Evolutionary conservation across 306 rosid species (phyloP).

Genomic region (Citrullus colocynthis): DNA sequence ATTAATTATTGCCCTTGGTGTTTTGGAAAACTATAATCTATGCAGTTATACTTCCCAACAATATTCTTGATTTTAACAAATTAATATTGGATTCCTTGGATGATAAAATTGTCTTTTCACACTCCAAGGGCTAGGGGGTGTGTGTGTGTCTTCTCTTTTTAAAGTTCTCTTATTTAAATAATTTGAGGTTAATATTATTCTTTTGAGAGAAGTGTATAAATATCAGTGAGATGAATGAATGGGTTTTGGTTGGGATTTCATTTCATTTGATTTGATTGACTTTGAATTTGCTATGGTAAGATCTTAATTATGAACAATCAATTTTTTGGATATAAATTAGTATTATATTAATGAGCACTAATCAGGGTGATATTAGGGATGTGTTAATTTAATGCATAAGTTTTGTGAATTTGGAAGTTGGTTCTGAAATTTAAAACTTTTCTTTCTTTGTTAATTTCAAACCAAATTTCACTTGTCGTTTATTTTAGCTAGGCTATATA

Average conservation of each 20-base stretch:
- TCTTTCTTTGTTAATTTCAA: no score
- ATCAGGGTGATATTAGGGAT: background rate
- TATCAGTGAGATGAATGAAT: background rate
- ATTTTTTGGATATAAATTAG: no score
- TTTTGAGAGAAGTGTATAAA: background rate
- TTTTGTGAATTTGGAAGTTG: background rate
- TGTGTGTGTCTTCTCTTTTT: background rate
- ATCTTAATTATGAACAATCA: background rate
- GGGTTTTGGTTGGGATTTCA: background rate
- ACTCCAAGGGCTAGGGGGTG: background rate
- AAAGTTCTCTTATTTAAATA: background rate
- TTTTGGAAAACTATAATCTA: slow-evolving; percentile 7
- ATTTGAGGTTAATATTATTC: background rate
- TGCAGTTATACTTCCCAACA: slow-evolving; percentile 7
- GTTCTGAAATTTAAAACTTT: no score
- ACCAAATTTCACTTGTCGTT: no score
- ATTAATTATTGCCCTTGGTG: background rate
- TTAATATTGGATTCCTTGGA: slow-evolving; percentile 5
- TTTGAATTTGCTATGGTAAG: background rate
- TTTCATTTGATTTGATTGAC: background rate
- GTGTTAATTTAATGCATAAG: background rate
- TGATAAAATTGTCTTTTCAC: slow-evolving; percentile 2
- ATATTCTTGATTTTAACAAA: slow-evolving; percentile 10
- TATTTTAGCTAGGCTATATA: no score
- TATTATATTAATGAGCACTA: background rate